These are phyloP conservation scores for Glomus cerebriforme DNA, from an alignment of 192 early-diverging fungal genomes.

Conservation along the genomic window DNA sequence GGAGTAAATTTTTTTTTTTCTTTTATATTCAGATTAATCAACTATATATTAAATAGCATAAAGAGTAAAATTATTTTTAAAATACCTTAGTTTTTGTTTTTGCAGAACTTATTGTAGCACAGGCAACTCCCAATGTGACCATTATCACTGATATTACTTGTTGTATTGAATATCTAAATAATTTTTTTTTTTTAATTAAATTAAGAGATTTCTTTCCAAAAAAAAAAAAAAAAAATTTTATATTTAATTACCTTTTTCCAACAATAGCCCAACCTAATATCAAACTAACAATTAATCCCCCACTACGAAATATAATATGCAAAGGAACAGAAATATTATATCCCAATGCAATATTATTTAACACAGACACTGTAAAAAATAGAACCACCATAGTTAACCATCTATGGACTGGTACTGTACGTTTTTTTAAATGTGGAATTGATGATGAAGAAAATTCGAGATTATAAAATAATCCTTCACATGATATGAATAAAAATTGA, in stretches of 20 bases:
- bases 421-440: conserved; percentile 54
- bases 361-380: conserved; percentile 76
- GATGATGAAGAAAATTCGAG: conserved; percentile 39
- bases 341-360: conserved; percentile 83
- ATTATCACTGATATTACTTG: conserved; percentile 68
- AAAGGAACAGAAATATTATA: conserved; percentile 83
- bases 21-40: not conserved
- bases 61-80: not conserved
- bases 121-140: conserved; percentile 76
- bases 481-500: conserved; percentile 74
- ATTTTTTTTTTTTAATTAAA: no score
- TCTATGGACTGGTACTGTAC: conserved; percentile 65
- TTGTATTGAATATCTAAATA: conserved; percentile 45
- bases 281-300: conserved; percentile 85
- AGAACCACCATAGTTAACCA: conserved; percentile 79
- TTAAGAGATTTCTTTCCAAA: no score
- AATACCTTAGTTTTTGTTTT: conserved; percentile 33
- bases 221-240: no score
- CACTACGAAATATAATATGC: conserved; percentile 89
- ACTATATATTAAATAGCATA: no score
- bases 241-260: conserved; percentile 55
- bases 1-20: not conserved
- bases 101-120: conserved; percentile 60
- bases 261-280: conserved; percentile 64
- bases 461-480: conserved; percentile 61